A percentile compares a stretch with the other conserved stretches of the same genome.
phyloP scores from a whole-genome alignment of 306 rosid genomes.

The Morella rubra region DNA sequence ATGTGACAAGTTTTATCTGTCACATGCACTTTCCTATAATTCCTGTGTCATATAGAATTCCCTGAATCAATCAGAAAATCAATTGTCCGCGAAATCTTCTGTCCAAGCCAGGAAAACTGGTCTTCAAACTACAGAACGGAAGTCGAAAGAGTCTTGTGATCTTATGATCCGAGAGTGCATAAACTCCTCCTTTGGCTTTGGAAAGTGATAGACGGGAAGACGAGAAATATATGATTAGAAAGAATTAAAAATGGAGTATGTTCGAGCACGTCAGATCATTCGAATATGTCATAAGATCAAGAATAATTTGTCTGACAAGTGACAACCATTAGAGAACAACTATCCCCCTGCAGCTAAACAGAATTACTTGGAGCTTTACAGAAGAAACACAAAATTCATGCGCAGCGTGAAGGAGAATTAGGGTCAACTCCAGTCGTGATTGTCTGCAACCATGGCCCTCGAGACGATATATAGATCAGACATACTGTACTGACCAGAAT shows the following conservation, averaged over 20 bases:
- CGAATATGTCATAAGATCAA: constrained; percentile 40
- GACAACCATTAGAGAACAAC: constrained; percentile 34
- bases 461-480: constrained; percentile 2
- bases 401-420: constrained; percentile 30
- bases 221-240: constrained; percentile 7
- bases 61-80: not conserved
- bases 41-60: too few relatives aligned
- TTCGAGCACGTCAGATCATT: constrained; percentile 20
- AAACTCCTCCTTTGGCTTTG: not conserved
- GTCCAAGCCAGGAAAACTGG: not conserved
- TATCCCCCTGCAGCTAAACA: constrained; percentile 45
- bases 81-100: too few relatives aligned
- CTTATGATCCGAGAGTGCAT: too few relatives aligned
- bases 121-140: not conserved
- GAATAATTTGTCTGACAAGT: constrained; percentile 33
- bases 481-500: constrained; percentile 24
- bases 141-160: not conserved
- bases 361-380: constrained; percentile 57
- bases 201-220: constrained; percentile 15
- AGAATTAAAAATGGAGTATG: constrained; percentile 26
- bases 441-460: constrained; percentile 17
- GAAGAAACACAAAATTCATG: constrained; percentile 35
- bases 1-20: not conserved
- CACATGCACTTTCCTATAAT: too few relatives aligned
- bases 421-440: constrained; percentile 30